Evolutionary conservation across 805 yeast genomes (phyloP).

Genomic region (Sugiyamaella smithiae): DNA sequence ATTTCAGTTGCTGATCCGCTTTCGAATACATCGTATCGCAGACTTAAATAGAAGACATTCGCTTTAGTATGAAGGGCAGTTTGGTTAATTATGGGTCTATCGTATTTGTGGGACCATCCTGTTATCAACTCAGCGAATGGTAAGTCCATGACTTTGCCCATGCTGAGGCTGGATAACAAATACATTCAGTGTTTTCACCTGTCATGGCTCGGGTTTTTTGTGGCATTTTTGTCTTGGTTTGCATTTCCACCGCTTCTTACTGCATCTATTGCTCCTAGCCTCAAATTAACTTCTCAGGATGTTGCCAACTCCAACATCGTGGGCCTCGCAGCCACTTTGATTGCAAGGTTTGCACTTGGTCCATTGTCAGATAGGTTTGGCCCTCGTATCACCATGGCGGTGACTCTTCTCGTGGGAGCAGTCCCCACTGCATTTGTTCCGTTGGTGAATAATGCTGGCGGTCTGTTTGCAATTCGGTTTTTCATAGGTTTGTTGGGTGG

Average conservation of each 20-base stretch:
- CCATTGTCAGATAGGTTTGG: constrained; percentile 10
- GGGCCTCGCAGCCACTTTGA: constrained; percentile 8
- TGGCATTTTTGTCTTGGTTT: constrained; percentile 11
- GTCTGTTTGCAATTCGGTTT: constrained; percentile 8
- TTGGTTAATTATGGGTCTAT: no score
- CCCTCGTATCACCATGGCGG: constrained; percentile 8
- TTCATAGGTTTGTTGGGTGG: constrained; percentile 9
- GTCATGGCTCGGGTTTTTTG: constrained; percentile 8
- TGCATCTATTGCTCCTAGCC: constrained; percentile 5
- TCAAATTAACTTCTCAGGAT: constrained; percentile 1
- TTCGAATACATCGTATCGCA: no score
- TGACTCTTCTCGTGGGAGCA: constrained; percentile 6
- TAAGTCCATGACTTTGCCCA: constrained; percentile 4
- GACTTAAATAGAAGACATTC: no score
- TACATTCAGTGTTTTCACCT: constrained; percentile 3
- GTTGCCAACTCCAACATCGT: constrained; percentile 10
- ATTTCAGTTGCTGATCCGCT: no score
- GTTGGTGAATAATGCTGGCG: constrained; percentile 1
- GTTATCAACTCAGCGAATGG: constrained; percentile 4
- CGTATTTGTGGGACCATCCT: constrained; percentile 5
- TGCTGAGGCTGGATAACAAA: constrained; percentile 1
- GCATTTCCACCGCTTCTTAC: constrained; percentile 9
- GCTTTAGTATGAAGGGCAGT: no score
- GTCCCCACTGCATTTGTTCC: constrained; percentile 10
- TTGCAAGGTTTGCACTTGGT: constrained; percentile 3